A percentile compares a stretch with the other conserved stretches of the same genome.
Conservation (phyloP, 1,284 basidiomycete species). For the Naganishia sp. region DNA sequence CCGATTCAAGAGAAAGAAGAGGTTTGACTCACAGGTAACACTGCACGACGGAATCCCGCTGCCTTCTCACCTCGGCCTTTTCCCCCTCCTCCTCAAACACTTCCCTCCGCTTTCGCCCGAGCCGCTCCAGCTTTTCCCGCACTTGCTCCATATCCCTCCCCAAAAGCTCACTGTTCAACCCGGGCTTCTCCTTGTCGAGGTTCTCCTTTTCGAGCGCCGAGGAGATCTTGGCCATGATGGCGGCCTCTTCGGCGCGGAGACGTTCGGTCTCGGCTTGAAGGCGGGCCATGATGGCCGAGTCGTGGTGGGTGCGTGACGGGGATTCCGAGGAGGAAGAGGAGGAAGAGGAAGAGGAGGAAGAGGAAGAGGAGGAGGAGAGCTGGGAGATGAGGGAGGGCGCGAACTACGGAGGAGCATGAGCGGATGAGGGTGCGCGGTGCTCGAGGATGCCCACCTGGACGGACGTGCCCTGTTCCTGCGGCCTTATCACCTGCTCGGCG, state of each 20-base stretch:
- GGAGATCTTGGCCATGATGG: slow-evolving; percentile 49
- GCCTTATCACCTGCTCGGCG: slow-evolving; percentile 48
- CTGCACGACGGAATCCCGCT: slow-evolving; percentile 46
- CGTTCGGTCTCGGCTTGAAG: slow-evolving; percentile 50
- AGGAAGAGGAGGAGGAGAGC: slow-evolving; percentile 40
- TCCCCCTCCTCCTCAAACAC: slow-evolving; percentile 35
- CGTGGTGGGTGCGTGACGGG: slow-evolving; percentile 36
- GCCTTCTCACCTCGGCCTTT: slow-evolving; percentile 42
- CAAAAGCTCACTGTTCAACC: slow-evolving; percentile 49
- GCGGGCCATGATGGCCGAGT: slow-evolving; percentile 48
- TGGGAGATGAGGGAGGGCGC: slow-evolving; percentile 49
- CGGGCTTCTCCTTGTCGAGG: slow-evolving; percentile 52
- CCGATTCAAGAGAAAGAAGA: background rate
- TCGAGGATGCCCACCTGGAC: slow-evolving; percentile 43
- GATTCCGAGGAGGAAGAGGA: slow-evolving; percentile 15
- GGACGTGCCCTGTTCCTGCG: slow-evolving; percentile 46
- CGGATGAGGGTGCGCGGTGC: no score
- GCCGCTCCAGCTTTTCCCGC: slow-evolving; percentile 52
- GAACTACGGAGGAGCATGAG: slow-evolving; percentile 40
- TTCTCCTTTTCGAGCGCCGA: slow-evolving; percentile 55
- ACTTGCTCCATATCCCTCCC: slow-evolving; percentile 54
- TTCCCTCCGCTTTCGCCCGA: slow-evolving; percentile 42
- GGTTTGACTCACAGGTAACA: slow-evolving; percentile 52
- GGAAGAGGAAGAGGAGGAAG: slow-evolving; percentile 33
- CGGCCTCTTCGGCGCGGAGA: slow-evolving; percentile 49